These are phyloP conservation scores for Colletotrichum lupini DNA, from an alignment of 2,329 filamentous ascomycete species.

Conservation along the genomic window DNA sequence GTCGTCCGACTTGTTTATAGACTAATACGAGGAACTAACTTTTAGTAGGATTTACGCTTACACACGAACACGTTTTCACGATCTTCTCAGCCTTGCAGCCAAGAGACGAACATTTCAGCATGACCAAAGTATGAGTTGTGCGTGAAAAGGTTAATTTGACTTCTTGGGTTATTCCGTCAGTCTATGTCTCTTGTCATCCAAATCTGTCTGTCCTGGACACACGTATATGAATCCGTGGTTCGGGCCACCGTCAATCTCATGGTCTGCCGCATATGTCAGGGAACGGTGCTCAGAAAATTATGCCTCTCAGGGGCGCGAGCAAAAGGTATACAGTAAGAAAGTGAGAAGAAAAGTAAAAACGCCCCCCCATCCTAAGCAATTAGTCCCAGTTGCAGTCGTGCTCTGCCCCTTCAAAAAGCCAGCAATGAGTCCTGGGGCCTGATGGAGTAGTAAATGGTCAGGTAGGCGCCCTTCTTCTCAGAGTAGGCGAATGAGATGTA, in stretches of 20 bases:
- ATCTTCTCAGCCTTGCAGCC: not conserved
- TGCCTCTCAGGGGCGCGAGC: not conserved
- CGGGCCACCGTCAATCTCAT: not conserved
- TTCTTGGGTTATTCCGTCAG: not conserved
- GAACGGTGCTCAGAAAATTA: not conserved
- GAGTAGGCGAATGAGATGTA: conserved; percentile 38
- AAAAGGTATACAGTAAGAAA: not conserved
- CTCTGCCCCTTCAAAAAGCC: conserved; percentile 11
- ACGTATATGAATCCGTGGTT: not conserved
- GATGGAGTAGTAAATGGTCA: conserved; percentile 39
- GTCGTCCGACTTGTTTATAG: not conserved
- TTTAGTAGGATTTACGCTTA: not conserved
- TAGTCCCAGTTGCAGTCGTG: not conserved
- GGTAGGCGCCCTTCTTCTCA: conserved; percentile 36
- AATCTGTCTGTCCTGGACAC: not conserved
- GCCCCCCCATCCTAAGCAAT: not conserved
- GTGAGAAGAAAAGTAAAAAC: not conserved
- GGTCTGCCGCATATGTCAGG: not conserved
- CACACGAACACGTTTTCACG: not conserved
- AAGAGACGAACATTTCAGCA: not conserved
- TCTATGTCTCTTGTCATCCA: not conserved
- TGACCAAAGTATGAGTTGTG: not conserved
- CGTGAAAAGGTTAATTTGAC: not conserved
- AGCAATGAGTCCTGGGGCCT: conserved; percentile 22
- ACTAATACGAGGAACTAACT: not conserved